phyloP scores from a whole-genome alignment of 495 filamentous ascomycete genomes.

The Darksidea phi region DNA sequence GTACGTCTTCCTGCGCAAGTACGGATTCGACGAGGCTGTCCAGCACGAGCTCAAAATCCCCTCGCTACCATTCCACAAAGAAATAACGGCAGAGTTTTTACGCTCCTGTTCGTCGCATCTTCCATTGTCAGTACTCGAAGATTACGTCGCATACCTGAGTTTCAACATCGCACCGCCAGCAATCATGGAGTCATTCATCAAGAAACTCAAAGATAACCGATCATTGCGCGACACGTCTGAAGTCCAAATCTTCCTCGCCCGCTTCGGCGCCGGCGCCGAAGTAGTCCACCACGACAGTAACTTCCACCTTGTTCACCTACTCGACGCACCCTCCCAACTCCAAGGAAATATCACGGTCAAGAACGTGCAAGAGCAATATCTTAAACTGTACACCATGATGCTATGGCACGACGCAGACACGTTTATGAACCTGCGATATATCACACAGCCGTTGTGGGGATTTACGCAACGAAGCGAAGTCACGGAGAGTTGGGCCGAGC shows the following conservation, averaged over 20 bases:
- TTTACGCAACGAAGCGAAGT: not conserved
- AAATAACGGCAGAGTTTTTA: not conserved
- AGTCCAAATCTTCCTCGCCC: constrained; percentile 1
- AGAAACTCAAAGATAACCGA: not conserved
- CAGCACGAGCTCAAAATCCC: constrained; percentile 13
- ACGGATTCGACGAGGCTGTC: not conserved
- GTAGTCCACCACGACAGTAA: not conserved
- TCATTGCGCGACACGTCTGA: not conserved
- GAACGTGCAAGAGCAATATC: not conserved
- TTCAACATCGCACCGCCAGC: constrained; percentile 17
- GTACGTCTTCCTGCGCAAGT: constrained; percentile 11
- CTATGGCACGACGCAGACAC: not conserved
- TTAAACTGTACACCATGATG: constrained; percentile 7
- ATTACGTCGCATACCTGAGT: constrained; percentile 1
- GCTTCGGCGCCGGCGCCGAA: not conserved
- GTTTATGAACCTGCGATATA: not conserved
- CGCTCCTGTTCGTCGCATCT: not conserved
- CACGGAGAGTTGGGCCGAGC: not conserved
- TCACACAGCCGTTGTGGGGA: not conserved
- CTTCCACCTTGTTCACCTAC: not conserved
- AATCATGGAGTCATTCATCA: not conserved
- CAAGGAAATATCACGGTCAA: not conserved
- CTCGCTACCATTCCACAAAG: not conserved
- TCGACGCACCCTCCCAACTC: not conserved
- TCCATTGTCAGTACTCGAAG: constrained; percentile 4